Percentiles rank a stretch among this genome's conserved stretches.
phyloP scores from a whole-genome alignment of 2,329 filamentous ascomycete genomes.

The Ambrosiella beaveri region DNA sequence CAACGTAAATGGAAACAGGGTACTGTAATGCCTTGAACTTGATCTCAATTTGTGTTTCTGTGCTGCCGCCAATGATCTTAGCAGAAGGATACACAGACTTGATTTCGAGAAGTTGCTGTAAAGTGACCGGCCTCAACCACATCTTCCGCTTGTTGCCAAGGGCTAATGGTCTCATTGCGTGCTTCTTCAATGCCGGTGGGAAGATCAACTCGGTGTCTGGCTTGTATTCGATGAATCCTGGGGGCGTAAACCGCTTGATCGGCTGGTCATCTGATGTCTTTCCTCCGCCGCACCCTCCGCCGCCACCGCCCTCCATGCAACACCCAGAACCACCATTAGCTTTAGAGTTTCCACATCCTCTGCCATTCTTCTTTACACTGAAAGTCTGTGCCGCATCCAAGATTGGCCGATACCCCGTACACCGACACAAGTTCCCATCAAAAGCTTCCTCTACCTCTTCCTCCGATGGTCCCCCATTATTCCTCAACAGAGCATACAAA shows the following conservation, averaged over 20 bases:
- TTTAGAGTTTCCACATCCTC: conserved; percentile 31
- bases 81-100: conserved; percentile 70
- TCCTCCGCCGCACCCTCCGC: conserved; percentile 42
- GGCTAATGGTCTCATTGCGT: conserved; percentile 62
- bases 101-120: conserved; percentile 80
- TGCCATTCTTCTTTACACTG: conserved; percentile 29
- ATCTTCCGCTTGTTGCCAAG: conserved; percentile 90
- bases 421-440: conserved; percentile 88
- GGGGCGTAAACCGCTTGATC: conserved; percentile 59
- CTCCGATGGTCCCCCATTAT: conserved; percentile 59
- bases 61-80: conserved; percentile 90
- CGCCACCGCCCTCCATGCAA: conserved; percentile 49
- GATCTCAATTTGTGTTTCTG: conserved; percentile 94
- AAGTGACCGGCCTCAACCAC: conserved; percentile 79
- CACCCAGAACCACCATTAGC: conserved; percentile 37
- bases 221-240: conserved; percentile 86
- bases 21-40: conserved; percentile 95
- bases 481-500: conserved; percentile 78
- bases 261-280: conserved; percentile 30
- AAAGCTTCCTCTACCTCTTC: conserved; percentile 89
- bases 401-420: conserved; percentile 88
- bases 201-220: conserved; percentile 92
- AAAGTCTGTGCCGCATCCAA: conserved; percentile 89
- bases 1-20: conserved; percentile 75
- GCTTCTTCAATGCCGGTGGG: conserved; percentile 66